Base-by-base conservation (phyloP, 306 rosid species). In the Carpinus viminea region DNA sequence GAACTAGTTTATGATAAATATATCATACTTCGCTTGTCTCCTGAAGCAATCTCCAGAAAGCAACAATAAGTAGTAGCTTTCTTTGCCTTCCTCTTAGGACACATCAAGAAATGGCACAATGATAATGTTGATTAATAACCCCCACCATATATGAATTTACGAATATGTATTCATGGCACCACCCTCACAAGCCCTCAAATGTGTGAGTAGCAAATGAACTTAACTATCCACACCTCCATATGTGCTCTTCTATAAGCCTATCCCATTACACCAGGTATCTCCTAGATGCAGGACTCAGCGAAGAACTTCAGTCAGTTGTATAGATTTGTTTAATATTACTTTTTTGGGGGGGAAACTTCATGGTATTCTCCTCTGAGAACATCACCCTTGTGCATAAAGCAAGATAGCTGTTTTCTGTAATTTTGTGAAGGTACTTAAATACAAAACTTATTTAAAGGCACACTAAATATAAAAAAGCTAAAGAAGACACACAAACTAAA, bases 231-330 rank as follows among this genome's bases (percentile, higher is more conserved):
- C 36, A 60, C 26, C 66, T 60, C 66, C 66, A 60, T 60, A 53
- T 26, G 2, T 60, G 13, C 38, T 0, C 13, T 26, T 60, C 38
- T 60, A 34, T 34, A 36, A 31, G n/a, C 17, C 74, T 70, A 70
- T 70, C 54, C 34, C 74, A 70, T 20, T 43, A 66, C 20, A 31
- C 24, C 20, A 69, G 38, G 55, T 70, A 46, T 24, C 56, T 70
- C 54, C 34, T 43, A 43, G 74, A 70, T n/a, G 56, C 16, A 21
- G 4, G 46, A 12, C 28, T 45, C 56, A 6, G 38, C 2, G 1
- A 21, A 54, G 16, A 71, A 48, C 12, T 8, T 31, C 43, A 50
- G 46, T 15, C 48, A 26, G 46, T 31, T 51, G n/a, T 31, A 16
- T 7, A 41, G 45, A 41, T 41, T 41, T 41, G 45, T 41, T 41